Evolutionary conservation across 176 grass and related monocot species (phyloP).

Genomic region (Canna indica): DNA sequence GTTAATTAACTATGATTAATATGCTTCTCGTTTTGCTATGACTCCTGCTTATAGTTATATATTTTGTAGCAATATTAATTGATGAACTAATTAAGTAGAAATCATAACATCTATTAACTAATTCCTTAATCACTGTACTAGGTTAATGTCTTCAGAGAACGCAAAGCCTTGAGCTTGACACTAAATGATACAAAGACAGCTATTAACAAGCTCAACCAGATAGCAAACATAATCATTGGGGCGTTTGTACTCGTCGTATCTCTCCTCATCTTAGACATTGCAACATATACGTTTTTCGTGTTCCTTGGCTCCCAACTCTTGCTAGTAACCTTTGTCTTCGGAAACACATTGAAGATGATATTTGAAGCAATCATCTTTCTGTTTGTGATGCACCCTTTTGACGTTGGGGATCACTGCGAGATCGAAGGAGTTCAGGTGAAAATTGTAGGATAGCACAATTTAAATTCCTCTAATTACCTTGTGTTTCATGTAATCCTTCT

Average conservation of each 20-base stretch:
- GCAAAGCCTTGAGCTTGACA: slow-evolving; percentile 86
- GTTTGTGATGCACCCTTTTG: slow-evolving; percentile 89
- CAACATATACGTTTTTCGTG: slow-evolving; percentile 62
- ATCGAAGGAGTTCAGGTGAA: slow-evolving; percentile 72
- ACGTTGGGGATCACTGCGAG: slow-evolving; percentile 83
- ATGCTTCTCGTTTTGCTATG: too few relatives aligned
- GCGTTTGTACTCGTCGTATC: slow-evolving; percentile 68
- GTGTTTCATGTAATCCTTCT: too few relatives aligned
- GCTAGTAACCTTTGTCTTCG: slow-evolving; percentile 71
- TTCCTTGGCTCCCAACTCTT: slow-evolving; percentile 73
- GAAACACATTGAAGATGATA: slow-evolving; percentile 78
- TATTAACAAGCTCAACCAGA: slow-evolving; percentile 89
- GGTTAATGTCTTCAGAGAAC: slow-evolving; percentile 81
- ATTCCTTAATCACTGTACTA: too few relatives aligned
- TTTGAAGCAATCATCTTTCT: slow-evolving; percentile 90
- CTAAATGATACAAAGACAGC: slow-evolving; percentile 98
- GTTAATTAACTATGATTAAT: too few relatives aligned
- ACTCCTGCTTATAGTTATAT: too few relatives aligned
- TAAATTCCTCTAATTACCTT: too few relatives aligned
- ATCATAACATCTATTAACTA: too few relatives aligned
- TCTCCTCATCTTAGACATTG: slow-evolving; percentile 68
- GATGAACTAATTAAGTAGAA: too few relatives aligned
- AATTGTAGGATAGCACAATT: neutral
- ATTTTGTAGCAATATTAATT: too few relatives aligned
- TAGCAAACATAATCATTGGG: slow-evolving; percentile 64